A percentile compares a stretch with the other conserved stretches of the same genome.
Conservation (phyloP, 1,139 yeast species). For the Suhomyces terraborum region DNA sequence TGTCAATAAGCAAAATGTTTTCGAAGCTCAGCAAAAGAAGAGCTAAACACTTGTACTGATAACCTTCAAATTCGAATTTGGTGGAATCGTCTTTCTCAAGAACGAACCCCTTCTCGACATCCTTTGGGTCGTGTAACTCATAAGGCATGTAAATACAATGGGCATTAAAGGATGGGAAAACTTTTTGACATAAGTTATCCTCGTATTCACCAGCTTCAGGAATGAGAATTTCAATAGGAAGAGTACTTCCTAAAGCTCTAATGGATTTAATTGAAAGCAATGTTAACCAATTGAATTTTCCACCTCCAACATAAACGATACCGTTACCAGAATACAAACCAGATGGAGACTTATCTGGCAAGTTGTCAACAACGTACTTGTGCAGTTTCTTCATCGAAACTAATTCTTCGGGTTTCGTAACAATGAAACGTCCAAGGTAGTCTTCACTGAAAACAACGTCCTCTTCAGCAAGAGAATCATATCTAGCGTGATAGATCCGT, state of each 20-base stretch:
- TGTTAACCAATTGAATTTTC: slow-evolving; percentile 72
- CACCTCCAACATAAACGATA: slow-evolving; percentile 82
- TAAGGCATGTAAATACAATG: slow-evolving; percentile 65
- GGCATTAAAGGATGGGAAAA: slow-evolving; percentile 69
- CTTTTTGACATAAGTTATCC: slow-evolving; percentile 59
- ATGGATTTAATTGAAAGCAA: slow-evolving; percentile 65
- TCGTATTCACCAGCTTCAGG: slow-evolving; percentile 74
- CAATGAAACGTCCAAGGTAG: slow-evolving; percentile 54
- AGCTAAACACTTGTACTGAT: slow-evolving; percentile 78
- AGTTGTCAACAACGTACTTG: slow-evolving; percentile 46
- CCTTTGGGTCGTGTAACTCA: slow-evolving; percentile 44
- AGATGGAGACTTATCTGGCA: slow-evolving; percentile 52
- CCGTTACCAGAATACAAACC: slow-evolving; percentile 66
- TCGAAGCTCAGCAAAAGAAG: slow-evolving; percentile 75
- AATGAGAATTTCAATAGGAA: slow-evolving; percentile 78
- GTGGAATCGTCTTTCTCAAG: slow-evolving; percentile 10
- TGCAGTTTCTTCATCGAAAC: slow-evolving; percentile 55
- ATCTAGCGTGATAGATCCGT: slow-evolving; percentile 53
- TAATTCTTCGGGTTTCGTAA: slow-evolving; percentile 51
- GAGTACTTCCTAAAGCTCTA: slow-evolving; percentile 59
- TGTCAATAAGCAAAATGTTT: slow-evolving; percentile 72
- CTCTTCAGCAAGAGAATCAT: slow-evolving; percentile 32
- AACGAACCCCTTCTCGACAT: slow-evolving; percentile 9
- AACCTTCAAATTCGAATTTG: slow-evolving; percentile 62
- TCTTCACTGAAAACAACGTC: slow-evolving; percentile 41